Evolutionary conservation across 2,329 filamentous ascomycete species (phyloP), one percentile per base, ranked within the genome.

Genomic region (Venturia pyrina): DNA sequence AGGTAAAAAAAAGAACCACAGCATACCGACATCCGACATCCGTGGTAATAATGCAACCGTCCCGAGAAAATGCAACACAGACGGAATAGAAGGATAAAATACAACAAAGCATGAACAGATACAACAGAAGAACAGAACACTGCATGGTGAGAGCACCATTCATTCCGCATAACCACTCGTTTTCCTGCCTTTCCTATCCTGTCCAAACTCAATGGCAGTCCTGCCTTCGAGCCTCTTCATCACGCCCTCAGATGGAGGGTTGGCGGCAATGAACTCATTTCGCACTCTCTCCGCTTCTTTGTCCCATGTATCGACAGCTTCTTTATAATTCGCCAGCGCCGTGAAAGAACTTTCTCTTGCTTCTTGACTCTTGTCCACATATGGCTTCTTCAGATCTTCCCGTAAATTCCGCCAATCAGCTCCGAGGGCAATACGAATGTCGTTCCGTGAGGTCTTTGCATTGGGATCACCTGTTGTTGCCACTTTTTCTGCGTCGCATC

Each of bases 331-430:
- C 19, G 80, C 81, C 65, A 89, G 73, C 7, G 82, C 82, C 46
- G 81, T 79, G 37, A 80, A 80, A 69, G 92, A 89, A 1, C 77
- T 80, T 66, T 83, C 81, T 74, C 66, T 62, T n/a, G 40, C 41
- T 17, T 32, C 63, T 93, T 93, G 70, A 91, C 88, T 64, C 82
- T 82, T 65, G 37, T 91, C 87, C 62, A 93, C 83, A 72, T 90
- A 98, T 0, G 92, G 93, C 73, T 84, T 83, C 72, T 89, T 90
- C 70, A 87, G 83, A 57, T 89, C 89, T 6, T 86, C 81, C 1
- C 82, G 77, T 0, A 90, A 87, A 62, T 90, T 89, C 70, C 89
- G 90, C 95, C 95, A 99, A 87, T 95, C 93, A 73, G 89, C 88
- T 37, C 93, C 93, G 11, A 95, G 85, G 74, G 92, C 91, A 63